A percentile compares a stretch with the other conserved stretches of the same genome.
Evolutionary conservation across 768 basidiomycete species (phyloP).

Genomic region (Leccinum subgranulosum): DNA sequence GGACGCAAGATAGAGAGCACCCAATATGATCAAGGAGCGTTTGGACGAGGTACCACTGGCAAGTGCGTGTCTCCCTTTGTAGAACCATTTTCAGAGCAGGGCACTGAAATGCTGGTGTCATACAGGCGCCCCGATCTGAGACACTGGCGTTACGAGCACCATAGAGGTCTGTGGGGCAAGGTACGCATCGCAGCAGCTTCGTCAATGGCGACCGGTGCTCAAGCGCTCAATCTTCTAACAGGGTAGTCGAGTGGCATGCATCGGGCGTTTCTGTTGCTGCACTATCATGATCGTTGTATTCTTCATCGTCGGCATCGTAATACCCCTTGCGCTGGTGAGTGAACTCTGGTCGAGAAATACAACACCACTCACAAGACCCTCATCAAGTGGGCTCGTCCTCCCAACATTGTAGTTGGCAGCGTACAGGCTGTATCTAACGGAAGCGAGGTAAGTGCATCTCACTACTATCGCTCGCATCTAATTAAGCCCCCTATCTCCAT

Average conservation of each 20-base stretch:
- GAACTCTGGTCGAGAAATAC: not conserved
- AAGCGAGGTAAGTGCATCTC: constrained; percentile 42
- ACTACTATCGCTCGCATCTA: not conserved
- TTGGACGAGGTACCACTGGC: constrained; percentile 32
- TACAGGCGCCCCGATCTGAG: constrained; percentile 36
- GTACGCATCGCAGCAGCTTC: constrained; percentile 30
- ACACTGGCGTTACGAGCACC: constrained; percentile 53
- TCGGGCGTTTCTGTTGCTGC: constrained; percentile 75
- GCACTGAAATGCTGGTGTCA: constrained; percentile 4
- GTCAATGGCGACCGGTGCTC: not conserved
- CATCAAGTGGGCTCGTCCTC: constrained; percentile 73
- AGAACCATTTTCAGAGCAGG: not conserved
- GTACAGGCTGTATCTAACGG: constrained; percentile 37
- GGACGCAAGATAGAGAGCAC: constrained; percentile 32
- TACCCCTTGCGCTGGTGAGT: constrained; percentile 66
- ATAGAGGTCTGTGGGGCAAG: constrained; percentile 69
- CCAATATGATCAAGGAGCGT: constrained; percentile 43
- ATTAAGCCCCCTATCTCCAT: constrained; percentile 18
- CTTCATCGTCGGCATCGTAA: constrained; percentile 60
- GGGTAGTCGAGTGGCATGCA: constrained; percentile 60
- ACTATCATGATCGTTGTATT: constrained; percentile 64
- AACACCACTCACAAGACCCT: not conserved
- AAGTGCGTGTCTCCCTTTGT: constrained; percentile 27
- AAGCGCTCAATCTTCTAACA: constrained; percentile 22
- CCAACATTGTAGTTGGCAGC: constrained; percentile 56